Evolutionary conservation across 148 eudicot genomes (phyloP).

Genomic region (Vaccinium myrtillus): DNA sequence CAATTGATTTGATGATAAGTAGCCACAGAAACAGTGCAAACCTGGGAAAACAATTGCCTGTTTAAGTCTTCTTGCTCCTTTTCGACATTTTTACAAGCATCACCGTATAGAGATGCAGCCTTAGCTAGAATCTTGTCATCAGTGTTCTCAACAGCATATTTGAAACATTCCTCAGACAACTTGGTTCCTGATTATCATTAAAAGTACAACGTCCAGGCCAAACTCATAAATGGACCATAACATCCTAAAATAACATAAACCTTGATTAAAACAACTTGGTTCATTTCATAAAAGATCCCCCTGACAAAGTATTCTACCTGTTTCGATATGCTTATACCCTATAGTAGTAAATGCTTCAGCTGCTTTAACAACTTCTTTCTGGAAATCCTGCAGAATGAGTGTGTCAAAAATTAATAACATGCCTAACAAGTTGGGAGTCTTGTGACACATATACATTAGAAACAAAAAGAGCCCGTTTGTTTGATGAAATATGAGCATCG

Average conservation of each 20-base stretch:
- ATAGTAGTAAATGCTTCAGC: slow-evolving; percentile 83
- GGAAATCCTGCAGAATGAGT: slow-evolving; percentile 71
- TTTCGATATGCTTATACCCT: slow-evolving; percentile 79
- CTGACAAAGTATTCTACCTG: slow-evolving; percentile 42
- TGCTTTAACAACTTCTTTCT: slow-evolving; percentile 84
- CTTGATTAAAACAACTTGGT: neutral
- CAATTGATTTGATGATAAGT: neutral
- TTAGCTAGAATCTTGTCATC: slow-evolving; percentile 82
- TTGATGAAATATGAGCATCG: neutral
- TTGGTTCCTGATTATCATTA: slow-evolving; percentile 59
- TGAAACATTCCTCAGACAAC: slow-evolving; percentile 94
- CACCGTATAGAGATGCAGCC: slow-evolving; percentile 90
- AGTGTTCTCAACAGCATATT: slow-evolving; percentile 81
- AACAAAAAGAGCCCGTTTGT: neutral
- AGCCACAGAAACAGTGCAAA: slow-evolving; percentile 20
- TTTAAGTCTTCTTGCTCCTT: slow-evolving; percentile 91
- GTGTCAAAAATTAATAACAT: neutral
- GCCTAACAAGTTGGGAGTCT: slow-evolving; percentile 9
- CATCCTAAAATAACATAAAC: neutral
- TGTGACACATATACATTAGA: neutral
- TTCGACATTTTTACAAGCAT: slow-evolving; percentile 90
- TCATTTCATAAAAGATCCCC: neutral
- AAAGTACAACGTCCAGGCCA: neutral
- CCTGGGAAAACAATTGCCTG: slow-evolving; percentile 68
- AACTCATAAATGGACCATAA: neutral